Evolutionary conservation across 2,329 filamentous ascomycete genomes (phyloP), one percentile per base, ranked within the genome.

Genomic region (Phaeosphaeria sp.): DNA sequence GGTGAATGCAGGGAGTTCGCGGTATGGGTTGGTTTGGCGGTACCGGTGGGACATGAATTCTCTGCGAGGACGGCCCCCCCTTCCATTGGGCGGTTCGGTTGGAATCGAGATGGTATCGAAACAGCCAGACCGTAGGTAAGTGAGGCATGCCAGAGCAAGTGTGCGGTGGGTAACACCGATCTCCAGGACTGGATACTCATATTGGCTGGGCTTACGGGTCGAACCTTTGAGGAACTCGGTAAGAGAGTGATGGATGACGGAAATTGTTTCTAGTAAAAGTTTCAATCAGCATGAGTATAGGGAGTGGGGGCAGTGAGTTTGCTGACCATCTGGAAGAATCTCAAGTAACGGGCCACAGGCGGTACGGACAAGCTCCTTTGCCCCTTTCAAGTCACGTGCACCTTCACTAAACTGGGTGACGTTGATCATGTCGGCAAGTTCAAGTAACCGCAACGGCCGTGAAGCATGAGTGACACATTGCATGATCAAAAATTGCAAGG

Each of bases 191-290:
- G 60, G 58, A 46, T 58, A 63, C 15, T 45, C 47, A 36, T 36
- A 13, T 36, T 36, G 8, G 30, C 40, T 24, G 5, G 55, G 51
- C 3, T 20, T 18, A 45, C 61, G 33, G 5, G 57, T 59, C 8
- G 27, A 24, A 13, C 55, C 55, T 43, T 56, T 61, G 4, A 83
- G 60, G 56, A 79, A 83, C 52, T 83, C 81, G 2, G 81, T 82
- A 42, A 83, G 78, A 0, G 80, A 83, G 51, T 83, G 81, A 58
- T 83, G 81, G 6, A 83, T 77, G 6, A 83, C 74, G 18, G 75
- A 74, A 9, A 83, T 57, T 0, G 77, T 79, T 51, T 81, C 81
- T 36, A 13, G 6, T 36, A 3, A 13, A 13, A n/a, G n/a, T n/a
- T n/a, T n/a, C 11, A 36, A 13, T 36, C 15, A 36, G 30, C 30